Evolutionary conservation across 148 eudicot genomes (phyloP).

Genomic region (Rhododendron griersonianum): DNA sequence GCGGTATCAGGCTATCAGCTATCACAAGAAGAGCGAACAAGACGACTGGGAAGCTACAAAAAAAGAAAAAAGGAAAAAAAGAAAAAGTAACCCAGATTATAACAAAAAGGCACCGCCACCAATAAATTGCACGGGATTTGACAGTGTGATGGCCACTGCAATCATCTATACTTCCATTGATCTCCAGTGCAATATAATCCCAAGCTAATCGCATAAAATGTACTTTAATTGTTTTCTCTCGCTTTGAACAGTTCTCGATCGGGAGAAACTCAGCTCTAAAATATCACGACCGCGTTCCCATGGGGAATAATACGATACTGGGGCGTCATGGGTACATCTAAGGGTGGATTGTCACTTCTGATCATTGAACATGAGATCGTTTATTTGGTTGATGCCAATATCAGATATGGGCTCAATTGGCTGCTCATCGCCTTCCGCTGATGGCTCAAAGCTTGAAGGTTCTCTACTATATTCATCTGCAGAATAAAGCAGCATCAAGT

Average conservation of each 20-base stretch:
- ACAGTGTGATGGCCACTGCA: neutral
- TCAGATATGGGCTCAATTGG: slow-evolving; percentile 85
- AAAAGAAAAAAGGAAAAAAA: neutral
- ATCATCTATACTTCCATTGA: neutral
- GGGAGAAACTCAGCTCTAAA: neutral
- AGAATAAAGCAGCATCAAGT: slow-evolving; percentile 6
- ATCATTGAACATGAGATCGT: slow-evolving; percentile 56
- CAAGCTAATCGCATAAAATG: neutral
- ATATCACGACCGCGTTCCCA: neutral
- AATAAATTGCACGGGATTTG: neutral
- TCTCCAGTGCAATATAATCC: neutral
- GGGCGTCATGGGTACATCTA: neutral
- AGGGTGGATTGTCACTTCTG: slow-evolving; percentile 16
- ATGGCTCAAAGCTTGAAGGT: slow-evolving; percentile 29
- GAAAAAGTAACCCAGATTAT: neutral
- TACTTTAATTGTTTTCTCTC: neutral
- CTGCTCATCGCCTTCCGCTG: slow-evolving; percentile 43
- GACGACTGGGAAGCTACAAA: neutral
- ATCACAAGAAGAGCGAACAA: neutral
- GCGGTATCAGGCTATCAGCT: neutral
- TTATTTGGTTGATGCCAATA: slow-evolving; percentile 58
- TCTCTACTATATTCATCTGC: slow-evolving; percentile 83
- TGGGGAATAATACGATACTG: neutral
- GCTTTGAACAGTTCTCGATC: neutral
- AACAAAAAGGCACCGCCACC: neutral